A percentile compares a stretch with the other conserved stretches of the same genome.
These are phyloP conservation scores for Medicago truncatula DNA, from an alignment of 306 rosid species.

Conservation along the genomic window DNA sequence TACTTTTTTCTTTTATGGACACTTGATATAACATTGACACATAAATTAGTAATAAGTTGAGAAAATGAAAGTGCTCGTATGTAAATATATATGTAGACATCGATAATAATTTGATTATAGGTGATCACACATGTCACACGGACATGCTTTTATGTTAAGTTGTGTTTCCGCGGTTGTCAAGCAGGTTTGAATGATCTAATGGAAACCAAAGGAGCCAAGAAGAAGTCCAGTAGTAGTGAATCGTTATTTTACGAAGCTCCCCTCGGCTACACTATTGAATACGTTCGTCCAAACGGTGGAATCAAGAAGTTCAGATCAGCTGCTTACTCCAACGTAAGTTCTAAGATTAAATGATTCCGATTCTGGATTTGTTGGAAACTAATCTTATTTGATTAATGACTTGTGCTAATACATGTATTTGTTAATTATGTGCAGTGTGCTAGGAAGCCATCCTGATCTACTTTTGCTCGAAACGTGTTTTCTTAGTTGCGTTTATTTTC, in stretches of 20 bases:
- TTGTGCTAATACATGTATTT: neutral
- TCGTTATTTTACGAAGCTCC: constrained; percentile 92
- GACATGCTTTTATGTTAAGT: neutral
- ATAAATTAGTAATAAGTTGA: neutral
- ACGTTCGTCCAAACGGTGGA: constrained; percentile 96
- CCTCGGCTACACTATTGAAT: constrained; percentile 96
- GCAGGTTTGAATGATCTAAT: constrained; percentile 78
- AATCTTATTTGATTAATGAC: neutral
- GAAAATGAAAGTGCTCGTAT: neutral
- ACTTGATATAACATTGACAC: neutral
- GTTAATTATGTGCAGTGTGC: constrained; percentile 65
- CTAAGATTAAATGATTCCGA: neutral
- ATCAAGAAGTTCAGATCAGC: constrained; percentile 96
- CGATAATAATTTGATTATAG: no score
- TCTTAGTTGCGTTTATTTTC: constrained; percentile 25
- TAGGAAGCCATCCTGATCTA: constrained; percentile 83
- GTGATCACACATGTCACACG: no score
- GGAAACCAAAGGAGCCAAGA: constrained; percentile 91
- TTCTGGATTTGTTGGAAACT: neutral
- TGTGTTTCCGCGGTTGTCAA: constrained; percentile 26
- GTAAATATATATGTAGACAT: no score
- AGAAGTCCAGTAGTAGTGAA: constrained; percentile 87
- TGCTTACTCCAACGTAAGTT: constrained; percentile 97
- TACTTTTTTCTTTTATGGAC: no score
- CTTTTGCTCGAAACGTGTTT: constrained; percentile 28